Conservation (phyloP, 805 yeast species). For the Tetrapisispora nanseiensis region DNA sequence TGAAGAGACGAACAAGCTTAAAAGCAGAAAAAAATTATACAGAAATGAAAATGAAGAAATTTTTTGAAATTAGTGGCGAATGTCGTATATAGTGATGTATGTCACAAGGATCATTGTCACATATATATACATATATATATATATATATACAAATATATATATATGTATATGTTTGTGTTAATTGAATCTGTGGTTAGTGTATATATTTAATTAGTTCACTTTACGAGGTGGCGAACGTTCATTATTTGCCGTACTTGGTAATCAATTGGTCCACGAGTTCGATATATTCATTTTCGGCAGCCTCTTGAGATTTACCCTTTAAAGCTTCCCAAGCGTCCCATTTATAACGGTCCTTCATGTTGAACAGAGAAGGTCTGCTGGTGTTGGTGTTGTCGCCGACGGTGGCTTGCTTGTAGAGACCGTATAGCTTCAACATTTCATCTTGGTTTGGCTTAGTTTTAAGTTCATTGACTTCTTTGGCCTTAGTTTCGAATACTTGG, state of each 20-base stretch:
- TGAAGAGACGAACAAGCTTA: too few species aligned
- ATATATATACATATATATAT: too few species aligned
- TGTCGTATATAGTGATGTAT: too few species aligned
- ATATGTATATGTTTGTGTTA: too few species aligned
- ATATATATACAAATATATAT: too few species aligned
- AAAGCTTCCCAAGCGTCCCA: slow-evolving; percentile 94
- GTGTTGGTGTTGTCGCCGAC: slow-evolving; percentile 80
- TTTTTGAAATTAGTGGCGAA: too few species aligned
- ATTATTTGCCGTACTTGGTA: slow-evolving; percentile 33
- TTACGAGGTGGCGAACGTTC: too few species aligned
- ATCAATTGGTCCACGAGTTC: slow-evolving; percentile 55
- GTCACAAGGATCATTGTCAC: too few species aligned
- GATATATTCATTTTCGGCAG: slow-evolving; percentile 79
- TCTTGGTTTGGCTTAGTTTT: slow-evolving; percentile 75
- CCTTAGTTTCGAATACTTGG: slow-evolving; percentile 38
- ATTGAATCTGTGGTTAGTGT: too few species aligned
- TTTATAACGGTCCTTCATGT: slow-evolving; percentile 90
- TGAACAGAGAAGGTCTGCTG: slow-evolving; percentile 82
- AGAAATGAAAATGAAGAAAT: too few species aligned
- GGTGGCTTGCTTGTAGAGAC: slow-evolving; percentile 93
- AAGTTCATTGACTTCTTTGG: slow-evolving; percentile 67
- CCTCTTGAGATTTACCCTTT: slow-evolving; percentile 79
- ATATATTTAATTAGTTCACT: too few species aligned
- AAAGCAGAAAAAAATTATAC: too few species aligned
- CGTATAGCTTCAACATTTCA: slow-evolving; percentile 80